Evolutionary conservation across 345 rosid genomes (phyloP).

Genomic region (Salix suchowensis): DNA sequence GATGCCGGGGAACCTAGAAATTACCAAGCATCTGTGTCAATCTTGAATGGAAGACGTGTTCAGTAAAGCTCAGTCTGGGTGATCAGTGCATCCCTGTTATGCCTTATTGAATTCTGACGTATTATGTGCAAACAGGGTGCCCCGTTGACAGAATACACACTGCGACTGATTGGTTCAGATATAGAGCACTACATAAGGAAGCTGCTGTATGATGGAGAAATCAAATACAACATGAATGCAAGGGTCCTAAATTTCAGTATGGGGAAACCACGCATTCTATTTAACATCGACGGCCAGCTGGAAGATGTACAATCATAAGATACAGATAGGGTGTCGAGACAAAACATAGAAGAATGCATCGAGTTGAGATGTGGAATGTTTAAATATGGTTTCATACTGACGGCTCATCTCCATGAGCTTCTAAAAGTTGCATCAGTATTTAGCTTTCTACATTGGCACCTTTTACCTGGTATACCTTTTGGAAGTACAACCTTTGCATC

Average conservation of each 20-base stretch:
- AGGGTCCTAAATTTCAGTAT: conserved; percentile 78
- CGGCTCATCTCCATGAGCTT: too few relatives aligned
- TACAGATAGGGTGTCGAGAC: not conserved
- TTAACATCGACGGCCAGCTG: conserved; percentile 6
- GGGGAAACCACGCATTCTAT: conserved; percentile 22
- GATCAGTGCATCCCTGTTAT: not conserved
- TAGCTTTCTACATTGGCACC: too few relatives aligned
- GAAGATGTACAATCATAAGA: conserved; percentile 9
- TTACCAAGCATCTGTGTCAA: too few relatives aligned
- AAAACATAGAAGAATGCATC: not conserved
- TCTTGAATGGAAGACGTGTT: not conserved
- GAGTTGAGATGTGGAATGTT: too few relatives aligned
- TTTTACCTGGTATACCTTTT: too few relatives aligned
- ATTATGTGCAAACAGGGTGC: conserved; percentile 61
- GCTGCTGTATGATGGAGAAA: conserved; percentile 76
- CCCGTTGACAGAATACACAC: conserved; percentile 82
- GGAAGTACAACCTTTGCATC: too few relatives aligned
- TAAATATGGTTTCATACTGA: too few relatives aligned
- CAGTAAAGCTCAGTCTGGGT: not conserved
- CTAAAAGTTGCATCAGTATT: too few relatives aligned
- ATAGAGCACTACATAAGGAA: conserved; percentile 88
- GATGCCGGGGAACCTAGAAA: too few relatives aligned
- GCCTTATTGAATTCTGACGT: not conserved
- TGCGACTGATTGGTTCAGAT: conserved; percentile 82
- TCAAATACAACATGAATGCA: conserved; percentile 53